These are phyloP conservation scores for Leavenworthia alabamica DNA, from an alignment of 345 rosid genomes.

Conservation along the genomic window DNA sequence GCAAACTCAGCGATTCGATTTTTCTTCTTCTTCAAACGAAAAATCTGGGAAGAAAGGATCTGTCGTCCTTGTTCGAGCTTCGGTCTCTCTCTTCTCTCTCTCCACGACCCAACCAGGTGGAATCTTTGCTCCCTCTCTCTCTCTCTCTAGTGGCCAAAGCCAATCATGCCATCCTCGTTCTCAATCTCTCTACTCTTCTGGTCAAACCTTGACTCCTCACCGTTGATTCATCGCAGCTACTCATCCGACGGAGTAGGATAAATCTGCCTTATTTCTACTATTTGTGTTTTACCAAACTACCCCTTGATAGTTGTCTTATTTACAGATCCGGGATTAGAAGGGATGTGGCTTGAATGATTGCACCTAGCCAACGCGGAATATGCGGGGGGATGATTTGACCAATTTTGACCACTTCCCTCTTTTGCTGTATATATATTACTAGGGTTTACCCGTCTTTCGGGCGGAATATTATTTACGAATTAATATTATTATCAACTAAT, in stretches of 20 bases:
- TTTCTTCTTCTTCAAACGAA: conserved; percentile 1
- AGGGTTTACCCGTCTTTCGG: too few species aligned
- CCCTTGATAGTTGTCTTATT: conserved; percentile 7
- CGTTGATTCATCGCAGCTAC: conserved; percentile 30
- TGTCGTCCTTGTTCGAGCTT: not conserved
- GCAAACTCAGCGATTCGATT: not conserved
- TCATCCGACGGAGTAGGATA: conserved; percentile 34
- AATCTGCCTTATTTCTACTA: not conserved
- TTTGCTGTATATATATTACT: not conserved
- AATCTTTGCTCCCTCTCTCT: conserved; percentile 14
- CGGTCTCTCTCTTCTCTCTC: not conserved
- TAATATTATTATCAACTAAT: too few species aligned
- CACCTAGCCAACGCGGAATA: conserved; percentile 40
- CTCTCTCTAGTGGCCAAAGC: conserved; percentile 42
- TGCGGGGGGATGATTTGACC: conserved; percentile 35
- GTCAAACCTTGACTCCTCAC: conserved; percentile 39
- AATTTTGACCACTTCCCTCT: conserved; percentile 28
- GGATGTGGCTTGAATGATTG: conserved; percentile 26
- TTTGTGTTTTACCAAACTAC: not conserved
- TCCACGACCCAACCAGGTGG: conserved; percentile 31
- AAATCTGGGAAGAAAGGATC: not conserved
- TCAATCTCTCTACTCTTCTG: conserved; percentile 29
- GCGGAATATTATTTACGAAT: too few species aligned
- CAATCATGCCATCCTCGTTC: conserved; percentile 51
- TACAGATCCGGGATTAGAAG: not conserved